Evolutionary conservation across 2,329 filamentous ascomycete genomes (phyloP), one percentile per base, ranked within the genome.

Genomic region (Neurospora sp.): DNA sequence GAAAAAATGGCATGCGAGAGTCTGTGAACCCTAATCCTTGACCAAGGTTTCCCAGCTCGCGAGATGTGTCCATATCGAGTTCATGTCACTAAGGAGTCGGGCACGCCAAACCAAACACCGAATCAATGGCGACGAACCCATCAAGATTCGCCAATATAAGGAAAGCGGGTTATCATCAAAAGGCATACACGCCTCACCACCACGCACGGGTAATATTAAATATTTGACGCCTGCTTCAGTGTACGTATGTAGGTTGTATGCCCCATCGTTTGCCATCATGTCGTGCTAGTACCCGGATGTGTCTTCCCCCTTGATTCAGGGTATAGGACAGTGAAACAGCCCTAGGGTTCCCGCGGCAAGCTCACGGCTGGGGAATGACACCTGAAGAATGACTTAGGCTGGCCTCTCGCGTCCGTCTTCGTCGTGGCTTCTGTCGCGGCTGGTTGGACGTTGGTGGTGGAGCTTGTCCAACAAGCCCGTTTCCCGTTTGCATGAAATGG

Each of bases 391-490:
- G 11, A 13, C 19, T 23, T 9, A 33, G 28, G 52, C 23, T 62
- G 28, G 52, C 52, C 52, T 62, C 13, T 62, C 23, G 8, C 52
- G 52, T 62, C 28, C 52, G 52, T 62, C 28, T 33, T 62, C 52
- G 28, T 62, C 7, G 23, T 36, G 52, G 15, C 28, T 33, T 36
- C 28, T 62, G 9, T 36, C 52, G 28, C 28, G 1, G 28, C 17
- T 69, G 40, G 66, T 10, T 5, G 42, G 40, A 67, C 42, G 58
- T 68, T 38, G 69, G 67, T 68, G 38, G 5, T 15, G 17, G 68
- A 70, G 52, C 46, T 43, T 13, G 43, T n/a, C 19, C 28, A 36
- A 68, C n/a, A 67, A 68, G 67, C 42, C 67, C 70, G 70, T 72
- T 70, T 71, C 71, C 43, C 40, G 66, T 52, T 19, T 66, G 39